A percentile compares a stretch with the other conserved stretches of the same genome.
Evolutionary conservation across 2,329 filamentous ascomycete species (phyloP).

Genomic region (Emericellopsis cladophorae): DNA sequence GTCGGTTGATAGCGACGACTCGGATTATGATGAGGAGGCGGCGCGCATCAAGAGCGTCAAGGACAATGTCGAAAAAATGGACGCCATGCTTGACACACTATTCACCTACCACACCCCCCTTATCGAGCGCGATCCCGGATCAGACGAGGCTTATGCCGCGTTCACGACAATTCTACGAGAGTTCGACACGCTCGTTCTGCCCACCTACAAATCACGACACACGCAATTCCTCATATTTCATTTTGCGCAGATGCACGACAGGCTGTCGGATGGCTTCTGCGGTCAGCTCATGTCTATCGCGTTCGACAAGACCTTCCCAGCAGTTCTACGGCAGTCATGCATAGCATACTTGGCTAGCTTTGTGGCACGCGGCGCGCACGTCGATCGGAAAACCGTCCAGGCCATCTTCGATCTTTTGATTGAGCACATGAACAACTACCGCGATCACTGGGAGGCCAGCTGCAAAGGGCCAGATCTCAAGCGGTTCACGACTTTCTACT

Average conservation of each 20-base stretch:
- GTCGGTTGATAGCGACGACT: constrained; percentile 58
- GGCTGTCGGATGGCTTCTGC: constrained; percentile 71
- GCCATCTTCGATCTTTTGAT: constrained; percentile 72
- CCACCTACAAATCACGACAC: constrained; percentile 83
- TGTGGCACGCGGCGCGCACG: constrained; percentile 76
- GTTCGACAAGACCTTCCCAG: constrained; percentile 50
- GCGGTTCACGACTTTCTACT: constrained; percentile 76
- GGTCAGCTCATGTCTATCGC: constrained; percentile 48
- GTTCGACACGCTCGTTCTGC: constrained; percentile 78
- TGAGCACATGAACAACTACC: constrained; percentile 62
- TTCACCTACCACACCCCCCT: constrained; percentile 71
- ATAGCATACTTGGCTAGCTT: constrained; percentile 92
- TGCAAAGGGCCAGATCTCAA: constrained; percentile 79
- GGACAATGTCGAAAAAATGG: constrained; percentile 80
- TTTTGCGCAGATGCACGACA: constrained; percentile 72
- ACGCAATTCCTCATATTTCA: constrained; percentile 95
- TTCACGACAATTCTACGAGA: constrained; percentile 74
- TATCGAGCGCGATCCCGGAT: constrained; percentile 52
- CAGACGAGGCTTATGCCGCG: constrained; percentile 55
- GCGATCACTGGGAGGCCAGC: constrained; percentile 55
- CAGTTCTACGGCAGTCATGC: constrained; percentile 68
- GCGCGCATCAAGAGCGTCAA: constrained; percentile 59
- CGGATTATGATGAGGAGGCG: constrained; percentile 49
- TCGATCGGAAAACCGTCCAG: constrained; percentile 64
- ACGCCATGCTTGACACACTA: constrained; percentile 75